Percentiles rank a stretch among this genome's conserved stretches.
These are phyloP conservation scores for Magnolia sinica DNA, from an alignment of 164 flowering plant genomes.

Conservation along the genomic window DNA sequence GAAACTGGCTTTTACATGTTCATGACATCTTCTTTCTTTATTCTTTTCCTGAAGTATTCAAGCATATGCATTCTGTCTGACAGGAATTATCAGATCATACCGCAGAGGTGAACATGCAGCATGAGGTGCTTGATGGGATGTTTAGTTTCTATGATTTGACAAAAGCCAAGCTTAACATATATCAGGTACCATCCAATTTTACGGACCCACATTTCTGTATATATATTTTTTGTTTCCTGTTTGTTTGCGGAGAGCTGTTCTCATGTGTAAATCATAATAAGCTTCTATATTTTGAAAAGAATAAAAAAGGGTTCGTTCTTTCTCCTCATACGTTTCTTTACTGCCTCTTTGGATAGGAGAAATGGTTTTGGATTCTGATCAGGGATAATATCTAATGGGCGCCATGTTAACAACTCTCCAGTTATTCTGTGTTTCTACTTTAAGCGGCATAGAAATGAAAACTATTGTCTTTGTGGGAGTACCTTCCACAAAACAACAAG, in stretches of 20 bases:
- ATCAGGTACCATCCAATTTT: conserved; percentile 51
- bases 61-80: conserved; percentile 8
- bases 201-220: too few relatives aligned
- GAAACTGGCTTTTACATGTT: not conserved
- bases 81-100: conserved; percentile 89
- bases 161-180: conserved; percentile 62
- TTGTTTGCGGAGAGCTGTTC: too few relatives aligned
- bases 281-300: not conserved
- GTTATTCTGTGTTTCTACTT: not conserved
- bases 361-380: too few relatives aligned
- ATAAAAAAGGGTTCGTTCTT: too few relatives aligned
- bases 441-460: not conserved
- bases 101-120: conserved; percentile 66
- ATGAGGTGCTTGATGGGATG: conserved; percentile 74
- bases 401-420: not conserved
- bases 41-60: not conserved
- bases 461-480: not conserved
- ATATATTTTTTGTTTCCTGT: too few relatives aligned
- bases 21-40: not conserved
- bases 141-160: conserved; percentile 89
- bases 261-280: too few relatives aligned
- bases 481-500: too few relatives aligned
- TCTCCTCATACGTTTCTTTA: too few relatives aligned
- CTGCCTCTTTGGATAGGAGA: too few relatives aligned
- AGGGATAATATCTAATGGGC: too few relatives aligned